Conservation (phyloP, 2,329 filamentous ascomycete species). For the Trichoderma oligosporum region DNA sequence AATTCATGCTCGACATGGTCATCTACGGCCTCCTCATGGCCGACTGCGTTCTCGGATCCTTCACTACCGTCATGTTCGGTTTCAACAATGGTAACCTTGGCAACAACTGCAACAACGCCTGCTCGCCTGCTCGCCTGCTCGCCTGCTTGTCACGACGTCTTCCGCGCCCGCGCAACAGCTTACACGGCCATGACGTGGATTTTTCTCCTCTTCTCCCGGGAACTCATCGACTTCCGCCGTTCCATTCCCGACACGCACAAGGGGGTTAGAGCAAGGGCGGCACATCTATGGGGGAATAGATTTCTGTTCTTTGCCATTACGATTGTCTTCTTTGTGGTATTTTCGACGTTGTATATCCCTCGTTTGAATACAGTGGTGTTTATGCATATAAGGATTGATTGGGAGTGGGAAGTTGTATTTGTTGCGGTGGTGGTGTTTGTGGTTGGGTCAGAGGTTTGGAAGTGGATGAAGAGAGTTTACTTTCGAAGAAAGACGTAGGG, state of each 20-base stretch:
- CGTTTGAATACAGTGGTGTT: constrained; percentile 63
- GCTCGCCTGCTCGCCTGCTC: constrained; percentile 50
- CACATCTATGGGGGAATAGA: constrained; percentile 52
- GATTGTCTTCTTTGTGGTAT: constrained; percentile 53
- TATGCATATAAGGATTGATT: constrained; percentile 60
- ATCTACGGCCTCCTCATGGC: constrained; percentile 64
- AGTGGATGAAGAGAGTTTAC: constrained; percentile 60
- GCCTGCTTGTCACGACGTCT: constrained; percentile 52
- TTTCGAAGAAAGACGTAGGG: constrained; percentile 33
- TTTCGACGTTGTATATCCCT: constrained; percentile 64
- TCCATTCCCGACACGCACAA: constrained; percentile 58
- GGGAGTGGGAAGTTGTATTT: constrained; percentile 69
- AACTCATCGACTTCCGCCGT: constrained; percentile 61
- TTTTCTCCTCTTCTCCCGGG: constrained; percentile 66
- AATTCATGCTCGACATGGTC: constrained; percentile 60
- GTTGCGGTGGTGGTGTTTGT: constrained; percentile 60
- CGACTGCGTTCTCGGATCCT: constrained; percentile 53
- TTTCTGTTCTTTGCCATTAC: constrained; percentile 50
- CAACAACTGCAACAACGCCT: constrained; percentile 53
- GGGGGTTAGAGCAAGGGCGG: constrained; percentile 48
- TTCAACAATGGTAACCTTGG: constrained; percentile 53
- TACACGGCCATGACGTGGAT: constrained; percentile 67
- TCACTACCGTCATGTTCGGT: constrained; percentile 57
- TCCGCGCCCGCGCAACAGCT: constrained; percentile 61
- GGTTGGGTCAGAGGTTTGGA: constrained; percentile 61